A percentile compares a stretch with the other conserved stretches of the same genome.
Conservation (phyloP, 495 filamentous ascomycete genomes). For the Penicillium angulare region DNA sequence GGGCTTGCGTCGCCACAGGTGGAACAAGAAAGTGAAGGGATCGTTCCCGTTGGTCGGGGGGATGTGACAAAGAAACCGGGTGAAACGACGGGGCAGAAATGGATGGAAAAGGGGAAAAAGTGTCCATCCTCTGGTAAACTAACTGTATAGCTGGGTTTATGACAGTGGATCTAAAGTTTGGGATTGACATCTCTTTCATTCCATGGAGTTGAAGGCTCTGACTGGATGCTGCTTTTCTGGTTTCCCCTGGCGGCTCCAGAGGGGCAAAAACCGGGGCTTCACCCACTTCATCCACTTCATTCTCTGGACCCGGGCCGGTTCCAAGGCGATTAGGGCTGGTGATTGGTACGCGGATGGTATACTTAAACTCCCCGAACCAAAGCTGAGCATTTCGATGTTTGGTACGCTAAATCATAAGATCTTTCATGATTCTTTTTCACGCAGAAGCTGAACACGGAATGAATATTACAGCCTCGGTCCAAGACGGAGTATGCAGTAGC, state of each 20-base stretch:
- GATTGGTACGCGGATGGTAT: constrained; percentile 16
- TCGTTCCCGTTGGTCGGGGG: constrained; percentile 23
- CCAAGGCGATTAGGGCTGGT: background rate
- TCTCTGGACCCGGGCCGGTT: background rate
- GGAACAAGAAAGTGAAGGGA: constrained; percentile 9
- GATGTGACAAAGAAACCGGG: constrained; percentile 9
- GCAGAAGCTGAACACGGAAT: too few species aligned
- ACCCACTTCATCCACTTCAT: too few species aligned
- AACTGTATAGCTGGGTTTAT: background rate
- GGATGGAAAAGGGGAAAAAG: background rate
- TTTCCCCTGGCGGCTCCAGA: constrained; percentile 13
- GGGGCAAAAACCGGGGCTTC: background rate
- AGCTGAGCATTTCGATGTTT: background rate
- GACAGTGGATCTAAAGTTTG: background rate
- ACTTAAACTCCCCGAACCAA: constrained; percentile 3
- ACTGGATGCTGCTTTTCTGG: background rate
- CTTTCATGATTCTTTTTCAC: too few species aligned
- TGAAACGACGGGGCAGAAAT: constrained; percentile 15
- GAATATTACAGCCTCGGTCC: background rate
- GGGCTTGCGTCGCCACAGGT: constrained; percentile 21
- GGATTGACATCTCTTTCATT: constrained; percentile 6
- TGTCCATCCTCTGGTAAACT: background rate
- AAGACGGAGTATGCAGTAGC: too few species aligned
- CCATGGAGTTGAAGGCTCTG: background rate
- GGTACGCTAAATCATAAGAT: background rate